Evolutionary conservation across 2,329 filamentous ascomycete species (phyloP).

Genomic region (Chrysoporthe puriensis): DNA sequence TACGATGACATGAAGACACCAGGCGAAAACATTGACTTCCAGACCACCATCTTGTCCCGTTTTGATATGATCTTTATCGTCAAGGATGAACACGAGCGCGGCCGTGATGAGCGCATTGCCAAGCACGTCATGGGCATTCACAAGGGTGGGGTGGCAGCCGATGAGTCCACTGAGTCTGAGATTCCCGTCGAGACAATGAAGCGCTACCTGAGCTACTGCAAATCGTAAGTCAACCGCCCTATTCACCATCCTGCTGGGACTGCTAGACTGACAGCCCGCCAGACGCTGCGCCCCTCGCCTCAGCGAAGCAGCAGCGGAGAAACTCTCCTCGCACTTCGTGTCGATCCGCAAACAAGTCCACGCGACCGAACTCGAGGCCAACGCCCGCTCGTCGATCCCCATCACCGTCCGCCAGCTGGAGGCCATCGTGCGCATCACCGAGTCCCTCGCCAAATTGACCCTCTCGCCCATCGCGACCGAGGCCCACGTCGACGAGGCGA

Average conservation of each 20-base stretch:
- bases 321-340: slow-evolving; percentile 95
- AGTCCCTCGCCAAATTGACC: slow-evolving; percentile 89
- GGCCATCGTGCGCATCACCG: slow-evolving; percentile 95
- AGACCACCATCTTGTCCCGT: slow-evolving; percentile 95
- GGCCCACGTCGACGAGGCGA: slow-evolving; percentile 93
- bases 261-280: slow-evolving; percentile 37
- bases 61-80: slow-evolving; percentile 99
- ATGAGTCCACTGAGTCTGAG: slow-evolving; percentile 83
- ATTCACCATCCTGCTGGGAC: no score
- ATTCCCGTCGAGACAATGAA: slow-evolving; percentile 97
- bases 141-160: slow-evolving; percentile 83
- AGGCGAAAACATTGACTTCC: slow-evolving; percentile 98
- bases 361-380: slow-evolving; percentile 85
- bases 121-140: slow-evolving; percentile 97
- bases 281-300: slow-evolving; percentile 91
- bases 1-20: slow-evolving; percentile 98
- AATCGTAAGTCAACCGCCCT: slow-evolving; percentile 67
- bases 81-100: slow-evolving; percentile 88
- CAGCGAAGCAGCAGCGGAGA: slow-evolving; percentile 88
- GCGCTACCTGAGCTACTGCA: slow-evolving; percentile 96
- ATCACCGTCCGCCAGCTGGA: slow-evolving; percentile 98
- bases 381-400: slow-evolving; percentile 88
- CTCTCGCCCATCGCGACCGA: slow-evolving; percentile 87
- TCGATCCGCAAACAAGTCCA: slow-evolving; percentile 94
- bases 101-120: slow-evolving; percentile 89